These are phyloP conservation scores for Crataegus laevigata DNA, from an alignment of 306 rosid genomes.

Conservation along the genomic window DNA sequence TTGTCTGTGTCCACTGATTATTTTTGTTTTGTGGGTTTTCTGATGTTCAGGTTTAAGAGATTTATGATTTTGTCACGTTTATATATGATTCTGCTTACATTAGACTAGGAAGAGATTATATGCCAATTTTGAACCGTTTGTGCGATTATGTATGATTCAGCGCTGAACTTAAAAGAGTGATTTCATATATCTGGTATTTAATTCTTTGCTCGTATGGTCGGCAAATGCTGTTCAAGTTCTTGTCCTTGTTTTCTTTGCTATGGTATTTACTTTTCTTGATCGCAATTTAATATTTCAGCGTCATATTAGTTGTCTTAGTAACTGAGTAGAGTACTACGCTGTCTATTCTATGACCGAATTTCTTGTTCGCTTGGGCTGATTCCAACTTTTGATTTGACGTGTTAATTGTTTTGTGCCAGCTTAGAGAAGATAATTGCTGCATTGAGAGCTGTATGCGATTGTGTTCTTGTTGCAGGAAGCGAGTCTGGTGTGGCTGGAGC, in stretches of 20 bases:
- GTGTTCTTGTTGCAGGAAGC: conserved; percentile 88
- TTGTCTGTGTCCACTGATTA: background rate
- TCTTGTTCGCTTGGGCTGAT: background rate
- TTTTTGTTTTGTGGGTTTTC: background rate
- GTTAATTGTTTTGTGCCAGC: conserved; percentile 28
- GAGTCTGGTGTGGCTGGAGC: conserved; percentile 77
- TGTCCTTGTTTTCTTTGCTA: background rate
- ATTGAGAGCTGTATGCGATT: conserved; percentile 61
- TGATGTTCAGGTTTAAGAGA: background rate
- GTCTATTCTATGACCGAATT: conserved; percentile 5
- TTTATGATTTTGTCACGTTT: background rate
- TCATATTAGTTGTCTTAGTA: background rate
- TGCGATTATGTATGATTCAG: background rate
- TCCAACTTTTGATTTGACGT: background rate
- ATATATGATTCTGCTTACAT: background rate
- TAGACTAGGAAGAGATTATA: background rate
- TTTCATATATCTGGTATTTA: background rate
- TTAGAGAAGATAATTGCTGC: conserved; percentile 66
- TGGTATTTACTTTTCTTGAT: background rate
- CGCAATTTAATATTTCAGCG: background rate
- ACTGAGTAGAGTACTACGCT: background rate
- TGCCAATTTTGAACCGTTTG: background rate
- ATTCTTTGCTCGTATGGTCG: background rate
- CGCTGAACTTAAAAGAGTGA: background rate
- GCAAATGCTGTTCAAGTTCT: background rate